These are phyloP conservation scores for Coemansia sp. DNA, from an alignment of 192 early-diverging fungal species.

Conservation along the genomic window DNA sequence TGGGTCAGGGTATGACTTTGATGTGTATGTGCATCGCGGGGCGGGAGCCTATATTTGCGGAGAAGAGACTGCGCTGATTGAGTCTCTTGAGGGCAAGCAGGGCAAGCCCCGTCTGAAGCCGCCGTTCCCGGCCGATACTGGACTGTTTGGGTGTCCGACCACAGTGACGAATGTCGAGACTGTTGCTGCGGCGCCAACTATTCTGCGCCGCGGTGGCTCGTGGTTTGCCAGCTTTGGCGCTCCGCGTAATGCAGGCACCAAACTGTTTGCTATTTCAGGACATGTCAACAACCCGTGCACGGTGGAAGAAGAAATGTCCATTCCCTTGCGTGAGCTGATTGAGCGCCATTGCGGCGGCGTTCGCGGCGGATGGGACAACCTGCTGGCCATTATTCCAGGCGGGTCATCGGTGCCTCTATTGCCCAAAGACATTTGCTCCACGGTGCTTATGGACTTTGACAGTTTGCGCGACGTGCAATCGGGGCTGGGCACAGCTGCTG, in stretches of 20 bases:
- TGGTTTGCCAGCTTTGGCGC: slow-evolving; percentile 97
- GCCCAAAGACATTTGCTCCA: slow-evolving; percentile 82
- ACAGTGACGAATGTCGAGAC: slow-evolving; percentile 99
- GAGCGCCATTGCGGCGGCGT: slow-evolving; percentile 95
- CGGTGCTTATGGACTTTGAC: slow-evolving; percentile 99
- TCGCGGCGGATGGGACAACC: slow-evolving; percentile 97
- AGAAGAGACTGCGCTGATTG: slow-evolving; percentile 88
- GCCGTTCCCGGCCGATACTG: slow-evolving; percentile 98
- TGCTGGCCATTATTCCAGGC: slow-evolving; percentile 95
- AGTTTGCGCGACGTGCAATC: slow-evolving; percentile 90
- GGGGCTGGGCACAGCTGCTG: slow-evolving; percentile 93
- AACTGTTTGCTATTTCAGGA: slow-evolving; percentile 96
- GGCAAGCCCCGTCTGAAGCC: slow-evolving; percentile 99
- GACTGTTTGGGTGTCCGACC: slow-evolving; percentile 97
- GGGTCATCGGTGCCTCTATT: slow-evolving; percentile 92
- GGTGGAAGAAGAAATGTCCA: slow-evolving; percentile 98
- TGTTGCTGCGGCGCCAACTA: slow-evolving; percentile 96
- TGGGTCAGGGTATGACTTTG: slow-evolving; percentile 94
- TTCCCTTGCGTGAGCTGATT: slow-evolving; percentile 90
- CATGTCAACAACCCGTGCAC: slow-evolving; percentile 98
- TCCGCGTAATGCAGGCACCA: slow-evolving; percentile 91
- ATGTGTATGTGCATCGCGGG: slow-evolving; percentile 96
- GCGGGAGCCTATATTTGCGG: slow-evolving; percentile 98
- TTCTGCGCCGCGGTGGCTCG: slow-evolving; percentile 80
- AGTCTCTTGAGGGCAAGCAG: slow-evolving; percentile 93